Evolutionary conservation across 805 yeast genomes (phyloP), one percentile per base, ranked within the genome.

Genomic region (Sugiyamaella smithiae): DNA sequence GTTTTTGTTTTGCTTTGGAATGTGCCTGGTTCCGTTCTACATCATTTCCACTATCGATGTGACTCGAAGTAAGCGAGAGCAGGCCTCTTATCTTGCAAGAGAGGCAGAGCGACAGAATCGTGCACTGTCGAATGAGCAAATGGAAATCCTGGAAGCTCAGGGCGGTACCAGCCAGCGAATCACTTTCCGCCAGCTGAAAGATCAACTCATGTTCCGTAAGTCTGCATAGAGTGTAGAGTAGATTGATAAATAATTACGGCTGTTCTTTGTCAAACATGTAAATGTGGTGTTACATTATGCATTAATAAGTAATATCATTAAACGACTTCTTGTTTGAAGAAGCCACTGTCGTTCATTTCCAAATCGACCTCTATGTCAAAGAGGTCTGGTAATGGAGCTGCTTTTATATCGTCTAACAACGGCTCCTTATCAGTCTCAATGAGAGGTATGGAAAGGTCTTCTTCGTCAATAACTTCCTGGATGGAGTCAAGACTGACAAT

Each of bases 1-100:
- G 22, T 48, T 48, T 19, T 41, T 46, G 14, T 48, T 48, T 32
- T 48, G 51, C 37, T 23, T 48, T n/a, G 51, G 50, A 24, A 48
- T 48, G 51, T 48, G 51, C 23, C 8, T 46, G 44, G 40, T 46
- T 14, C 50, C 50, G 7, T 46, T 46, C 35, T 46, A 29, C n/a
- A 29, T 46, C 20, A 46, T 46, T 46, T 22, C 37, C 9, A 40
- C 45, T 20, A 46, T 46, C 22, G 50, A 46, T 31, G 50, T 46
- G 4, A 25, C 12, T 9, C 38, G 50, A 17, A 43, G 47, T 45
- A 48, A 48, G 43, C 17, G 38, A 16, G 51, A 48, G 29, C 51
- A 48, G 24, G 43, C 38, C 28, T 28, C 40, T 24, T 48, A 43
- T 25, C 40, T 48, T 16, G 28, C 23, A 5, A 20, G 51, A 35